These are phyloP conservation scores for Artemisia annua DNA, from an alignment of 129 eudicot species.

Conservation along the genomic window DNA sequence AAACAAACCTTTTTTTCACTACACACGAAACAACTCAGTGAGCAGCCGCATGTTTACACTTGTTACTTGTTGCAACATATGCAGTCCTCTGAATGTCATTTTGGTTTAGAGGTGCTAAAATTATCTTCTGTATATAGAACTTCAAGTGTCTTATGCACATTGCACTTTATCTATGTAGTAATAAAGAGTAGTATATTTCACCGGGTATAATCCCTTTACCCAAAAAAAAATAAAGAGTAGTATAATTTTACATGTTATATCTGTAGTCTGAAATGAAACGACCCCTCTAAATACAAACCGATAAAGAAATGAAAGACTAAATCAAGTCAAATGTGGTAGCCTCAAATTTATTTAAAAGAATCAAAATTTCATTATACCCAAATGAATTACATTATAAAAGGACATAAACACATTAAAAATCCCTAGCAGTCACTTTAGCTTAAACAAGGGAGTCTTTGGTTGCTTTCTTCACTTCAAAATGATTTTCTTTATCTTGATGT, in stretches of 20 bases:
- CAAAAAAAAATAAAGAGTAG: no score
- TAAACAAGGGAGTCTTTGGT: constrained; percentile 66
- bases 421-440: constrained; percentile 31
- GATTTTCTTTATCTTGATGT: constrained; percentile 52
- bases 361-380: constrained; percentile 32
- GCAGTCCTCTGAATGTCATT: no score
- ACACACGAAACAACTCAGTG: no score
- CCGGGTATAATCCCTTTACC: no score
- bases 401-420: constrained; percentile 22
- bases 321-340: constrained; percentile 6
- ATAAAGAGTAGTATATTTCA: background rate
- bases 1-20: no score
- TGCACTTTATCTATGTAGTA: background rate
- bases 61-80: no score
- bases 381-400: constrained; percentile 28
- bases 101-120: no score
- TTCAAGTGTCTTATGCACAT: background rate
- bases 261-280: background rate
- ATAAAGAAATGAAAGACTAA: background rate
- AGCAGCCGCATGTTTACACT: no score
- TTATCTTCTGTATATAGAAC: no score
- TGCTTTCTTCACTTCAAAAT: constrained; percentile 47
- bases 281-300: constrained; percentile 1
- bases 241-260: background rate
- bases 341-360: constrained; percentile 27